Evolutionary conservation across 1,139 yeast genomes (phyloP).

Genomic region (Taphrina betulina): DNA sequence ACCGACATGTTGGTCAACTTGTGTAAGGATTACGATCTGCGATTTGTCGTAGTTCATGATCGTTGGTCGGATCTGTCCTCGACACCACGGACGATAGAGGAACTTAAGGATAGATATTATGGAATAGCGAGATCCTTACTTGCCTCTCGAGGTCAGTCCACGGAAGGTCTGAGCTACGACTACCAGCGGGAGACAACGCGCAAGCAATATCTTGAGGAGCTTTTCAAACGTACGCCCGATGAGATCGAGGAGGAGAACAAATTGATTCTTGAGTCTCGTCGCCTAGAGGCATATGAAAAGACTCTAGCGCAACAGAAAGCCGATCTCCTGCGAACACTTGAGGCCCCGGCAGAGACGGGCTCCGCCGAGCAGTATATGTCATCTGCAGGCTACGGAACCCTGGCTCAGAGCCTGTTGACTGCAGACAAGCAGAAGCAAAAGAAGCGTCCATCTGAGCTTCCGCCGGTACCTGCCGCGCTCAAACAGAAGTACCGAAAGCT

Average conservation of each 20-base stretch:
- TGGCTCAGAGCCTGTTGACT: slow-evolving; percentile 76
- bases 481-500: slow-evolving; percentile 51
- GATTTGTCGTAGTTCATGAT: slow-evolving; percentile 84
- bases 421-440: slow-evolving; percentile 68
- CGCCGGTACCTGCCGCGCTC: slow-evolving; percentile 35
- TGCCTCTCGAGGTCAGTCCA: slow-evolving; percentile 43
- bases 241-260: slow-evolving; percentile 98
- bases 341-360: slow-evolving; percentile 82
- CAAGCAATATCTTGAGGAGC: slow-evolving; percentile 72
- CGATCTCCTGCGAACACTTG: slow-evolving; percentile 71
- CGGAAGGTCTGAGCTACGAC: slow-evolving; percentile 55
- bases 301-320: slow-evolving; percentile 82
- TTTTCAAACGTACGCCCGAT: slow-evolving; percentile 83
- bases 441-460: slow-evolving; percentile 42
- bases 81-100: slow-evolving; percentile 54
- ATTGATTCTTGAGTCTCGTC: slow-evolving; percentile 83
- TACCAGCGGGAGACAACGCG: slow-evolving; percentile 71
- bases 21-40: slow-evolving; percentile 70
- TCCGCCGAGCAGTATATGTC: slow-evolving; percentile 75
- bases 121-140: slow-evolving; percentile 53
- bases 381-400: slow-evolving; percentile 84
- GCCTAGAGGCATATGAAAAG: slow-evolving; percentile 90
- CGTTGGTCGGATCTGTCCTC: slow-evolving; percentile 53
- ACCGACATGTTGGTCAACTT: slow-evolving; percentile 71
- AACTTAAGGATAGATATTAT: slow-evolving; percentile 79